Base-by-base conservation (phyloP, 2,329 filamentous ascomycete genomes). In the Endoconidiophora polonica region DNA sequence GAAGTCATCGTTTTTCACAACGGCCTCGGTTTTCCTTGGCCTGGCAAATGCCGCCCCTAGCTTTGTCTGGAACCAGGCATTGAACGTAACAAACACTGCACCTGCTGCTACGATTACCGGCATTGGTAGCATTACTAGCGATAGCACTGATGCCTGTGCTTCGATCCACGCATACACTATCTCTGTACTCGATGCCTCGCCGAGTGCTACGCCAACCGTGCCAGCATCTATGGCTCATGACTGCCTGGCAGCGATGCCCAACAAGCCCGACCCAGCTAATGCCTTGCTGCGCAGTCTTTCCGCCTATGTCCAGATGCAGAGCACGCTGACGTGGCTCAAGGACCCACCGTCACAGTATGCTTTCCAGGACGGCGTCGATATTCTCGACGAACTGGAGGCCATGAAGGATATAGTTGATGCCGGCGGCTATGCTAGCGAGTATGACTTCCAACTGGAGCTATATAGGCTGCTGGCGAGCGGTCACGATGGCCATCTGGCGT, bases 401-500 rank as follows among this genome's bases (percentile, higher is more conserved):
- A 70, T 78, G 45, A 61, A 63, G 40, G 53, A 60, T 4, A 72
- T 68, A 14, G 65, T 68, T 3, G 54, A 58, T 20, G 59, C 58
- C 2, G 65, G 66, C 16, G 59, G 60, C 2, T 78, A 71, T 56
- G 58, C 61, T 3, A 72, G 66, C 58, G 73, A 79, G 56, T 75
- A 71, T 57, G 68, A 71, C 5, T 75, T 77, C 55, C 70, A 76
- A 56, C 54, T 63, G 5, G 72, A 73, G 24, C 64, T 84, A 2
- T 71, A 73, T 51, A 61, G 67, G 36, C 61, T 75, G 5, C 57
- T 58, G 36, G 66, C 68, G 22, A 66, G 65, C 1, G 72, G 74
- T 3, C 77, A 83, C 56, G 80, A 85, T 58, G 77, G 78, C 1
- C 81, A 85, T 57, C 77, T 81, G 46, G 63, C 66, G 2, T 77